These are phyloP conservation scores for Myxozyma geophila DNA, from an alignment of 805 yeast species.

Conservation along the genomic window DNA sequence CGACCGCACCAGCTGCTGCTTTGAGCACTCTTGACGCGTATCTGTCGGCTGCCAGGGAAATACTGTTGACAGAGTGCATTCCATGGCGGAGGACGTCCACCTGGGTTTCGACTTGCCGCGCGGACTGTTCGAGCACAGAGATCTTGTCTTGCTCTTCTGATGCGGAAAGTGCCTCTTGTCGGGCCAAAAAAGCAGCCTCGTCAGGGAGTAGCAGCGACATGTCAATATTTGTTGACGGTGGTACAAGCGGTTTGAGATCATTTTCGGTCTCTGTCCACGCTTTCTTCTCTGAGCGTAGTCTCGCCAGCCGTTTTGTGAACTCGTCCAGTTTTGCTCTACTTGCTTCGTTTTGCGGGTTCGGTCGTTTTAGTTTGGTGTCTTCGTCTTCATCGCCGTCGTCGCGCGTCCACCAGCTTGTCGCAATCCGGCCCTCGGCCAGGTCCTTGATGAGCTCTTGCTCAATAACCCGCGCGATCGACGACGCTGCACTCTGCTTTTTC, in stretches of 20 bases:
- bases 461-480: constrained; percentile 57
- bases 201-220: constrained; percentile 31
- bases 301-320: constrained; percentile 52
- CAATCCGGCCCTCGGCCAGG: constrained; percentile 60
- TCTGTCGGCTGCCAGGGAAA: constrained; percentile 35
- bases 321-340: constrained; percentile 56
- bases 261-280: constrained; percentile 28
- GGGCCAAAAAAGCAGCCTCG: constrained; percentile 33
- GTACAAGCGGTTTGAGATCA: constrained; percentile 25
- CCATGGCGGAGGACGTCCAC: constrained; percentile 37
- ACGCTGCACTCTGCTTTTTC: constrained; percentile 6
- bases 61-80: constrained; percentile 36
- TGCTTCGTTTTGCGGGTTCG: constrained; percentile 64
- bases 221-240: constrained; percentile 33
- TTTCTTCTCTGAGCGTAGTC: constrained; percentile 35
- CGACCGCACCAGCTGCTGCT: constrained; percentile 12
- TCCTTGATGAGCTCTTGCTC: constrained; percentile 66
- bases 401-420: constrained; percentile 70
- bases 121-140: constrained; percentile 36
- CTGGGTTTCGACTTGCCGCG: constrained; percentile 32
- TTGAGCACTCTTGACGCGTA: constrained; percentile 30
- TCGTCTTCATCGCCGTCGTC: constrained; percentile 41
- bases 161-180: constrained; percentile 49
- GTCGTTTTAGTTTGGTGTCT: constrained; percentile 39
- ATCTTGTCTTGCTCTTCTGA: constrained; percentile 6